phyloP scores from a whole-genome alignment of 176 grass and related monocot genomes.

The Tuctoria greenei region DNA sequence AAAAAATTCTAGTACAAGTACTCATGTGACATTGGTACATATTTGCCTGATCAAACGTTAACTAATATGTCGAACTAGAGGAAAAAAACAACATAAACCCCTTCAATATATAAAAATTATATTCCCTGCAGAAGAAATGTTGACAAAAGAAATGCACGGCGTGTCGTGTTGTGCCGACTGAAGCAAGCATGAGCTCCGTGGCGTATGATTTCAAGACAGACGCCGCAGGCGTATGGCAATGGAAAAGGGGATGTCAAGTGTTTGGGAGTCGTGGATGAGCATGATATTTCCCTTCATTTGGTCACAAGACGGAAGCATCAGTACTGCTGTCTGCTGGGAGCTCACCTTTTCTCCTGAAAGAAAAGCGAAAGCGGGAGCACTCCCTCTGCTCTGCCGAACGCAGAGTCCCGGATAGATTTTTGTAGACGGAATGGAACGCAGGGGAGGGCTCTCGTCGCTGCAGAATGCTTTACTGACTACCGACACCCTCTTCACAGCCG shows the following conservation, averaged over 20 bases:
- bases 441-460: not conserved
- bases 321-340: not conserved
- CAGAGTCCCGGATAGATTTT: not conserved
- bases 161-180: not conserved
- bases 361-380: not conserved
- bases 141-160: not conserved
- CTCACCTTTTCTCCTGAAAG: conserved; percentile 7
- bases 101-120: too few species aligned
- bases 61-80: too few species aligned
- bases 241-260: too few species aligned
- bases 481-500: not conserved
- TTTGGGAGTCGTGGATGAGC: too few species aligned
- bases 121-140: too few species aligned
- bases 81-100: too few species aligned
- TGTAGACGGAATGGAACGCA: conserved; percentile 13
- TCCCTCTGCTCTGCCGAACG: not conserved
- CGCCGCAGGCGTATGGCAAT: not conserved
- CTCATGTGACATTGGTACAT: too few species aligned
- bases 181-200: not conserved
- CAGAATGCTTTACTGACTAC: conserved; percentile 1
- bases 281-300: too few species aligned
- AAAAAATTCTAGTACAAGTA: too few species aligned
- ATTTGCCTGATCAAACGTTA: too few species aligned
- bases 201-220: not conserved
- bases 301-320: not conserved